These are phyloP conservation scores for Lentinula boryana DNA, from an alignment of 768 basidiomycete species.

Conservation along the genomic window DNA sequence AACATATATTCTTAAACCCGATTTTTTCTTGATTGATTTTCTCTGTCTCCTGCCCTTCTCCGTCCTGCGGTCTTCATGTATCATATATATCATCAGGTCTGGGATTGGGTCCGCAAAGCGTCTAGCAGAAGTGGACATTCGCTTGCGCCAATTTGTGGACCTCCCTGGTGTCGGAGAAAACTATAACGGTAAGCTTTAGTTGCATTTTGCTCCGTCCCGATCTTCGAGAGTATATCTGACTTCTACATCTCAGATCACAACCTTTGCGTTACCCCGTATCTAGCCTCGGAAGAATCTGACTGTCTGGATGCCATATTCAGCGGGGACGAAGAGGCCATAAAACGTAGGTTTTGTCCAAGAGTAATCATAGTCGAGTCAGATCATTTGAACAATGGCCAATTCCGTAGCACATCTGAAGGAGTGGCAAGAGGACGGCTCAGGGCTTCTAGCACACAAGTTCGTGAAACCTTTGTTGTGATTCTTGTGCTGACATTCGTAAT, in stretches of 20 bases:
- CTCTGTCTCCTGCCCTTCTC: background rate
- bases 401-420: background rate
- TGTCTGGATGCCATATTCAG: constrained; percentile 27
- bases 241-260: constrained; percentile 12
- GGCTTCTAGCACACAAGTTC: constrained; percentile 1
- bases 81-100: constrained; percentile 18
- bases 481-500: background rate
- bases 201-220: background rate
- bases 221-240: background rate
- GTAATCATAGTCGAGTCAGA: background rate
- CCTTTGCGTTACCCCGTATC: constrained; percentile 17
- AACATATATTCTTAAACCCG: background rate
- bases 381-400: too few species aligned
- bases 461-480: background rate
- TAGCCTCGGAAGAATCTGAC: constrained; percentile 22
- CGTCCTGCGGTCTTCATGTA: background rate
- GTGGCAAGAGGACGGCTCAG: background rate
- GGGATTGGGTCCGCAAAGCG: constrained; percentile 42
- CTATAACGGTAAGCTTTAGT: constrained; percentile 18
- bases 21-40: background rate
- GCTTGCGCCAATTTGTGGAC: constrained; percentile 25
- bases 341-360: constrained; percentile 15
- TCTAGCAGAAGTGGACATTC: constrained; percentile 30
- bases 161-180: constrained; percentile 54
- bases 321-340: constrained; percentile 17